Base-by-base conservation (phyloP, 495 filamentous ascomycete genomes). In the Daldinia concentrica region DNA sequence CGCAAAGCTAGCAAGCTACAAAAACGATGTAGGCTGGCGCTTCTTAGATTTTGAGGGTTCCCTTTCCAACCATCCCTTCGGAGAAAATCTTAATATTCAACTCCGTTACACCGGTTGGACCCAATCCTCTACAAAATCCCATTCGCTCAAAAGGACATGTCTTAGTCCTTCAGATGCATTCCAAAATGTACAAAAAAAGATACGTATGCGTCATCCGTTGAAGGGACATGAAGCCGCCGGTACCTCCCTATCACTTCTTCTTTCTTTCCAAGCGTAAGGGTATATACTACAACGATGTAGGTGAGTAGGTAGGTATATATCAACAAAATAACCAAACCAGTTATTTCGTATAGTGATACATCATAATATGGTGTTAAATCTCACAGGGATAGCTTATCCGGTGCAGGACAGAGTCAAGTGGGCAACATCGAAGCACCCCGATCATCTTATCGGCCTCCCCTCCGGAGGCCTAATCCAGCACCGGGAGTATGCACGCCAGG, bases 401-500 rank as follows among this genome's bases (percentile, higher is more conserved):
- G 14, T 12, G 14, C 7, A 22, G 17, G 14, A 29, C 30, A 22
- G 6, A 41, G 45, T 30, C 45, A 54, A 22, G 30, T 17, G 9
- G 29, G 34, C 4, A 15, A 30, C 22, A 29, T 17, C 15, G n/a
- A 12, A 22, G 39, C 7, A 15, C 19, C 39, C 43, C 29, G 37
- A 24, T 55, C n/a, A 14, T 63, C 43, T 64, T 19, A 76, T 60
- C 68, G 74, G 32, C 70, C 64, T 14, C 71, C 71, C 66, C 76
- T 71, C 34, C 76, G 71, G 27, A 76, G 58, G 24, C 73, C 73
- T 24, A 73, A 19, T 19, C 61, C 48, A 5, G 72, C 69, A 8
- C 73, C 73, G 3, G 58, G 71, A 41, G 66, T 70, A 59, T 65
- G 75, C 30, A 76, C 65, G 3, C 73, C 74, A 11, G 73, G 70